Base-by-base conservation (phyloP, 2,329 filamentous ascomycete species). In the Anisogramma anomala region DNA sequence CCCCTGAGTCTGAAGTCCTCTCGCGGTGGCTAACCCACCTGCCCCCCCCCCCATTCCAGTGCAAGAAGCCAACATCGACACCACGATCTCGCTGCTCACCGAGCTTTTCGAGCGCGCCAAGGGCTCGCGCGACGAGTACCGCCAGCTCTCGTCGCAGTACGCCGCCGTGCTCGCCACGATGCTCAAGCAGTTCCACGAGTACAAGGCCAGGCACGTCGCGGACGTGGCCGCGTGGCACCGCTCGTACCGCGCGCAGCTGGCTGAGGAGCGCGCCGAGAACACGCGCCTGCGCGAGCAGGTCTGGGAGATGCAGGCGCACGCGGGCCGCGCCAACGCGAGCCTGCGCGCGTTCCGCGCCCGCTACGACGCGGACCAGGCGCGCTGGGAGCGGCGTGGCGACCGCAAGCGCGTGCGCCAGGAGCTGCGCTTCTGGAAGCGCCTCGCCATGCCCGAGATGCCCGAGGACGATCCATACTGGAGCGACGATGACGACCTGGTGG, bases 181-280 rank as follows among this genome's bases (percentile, higher is more conserved):
- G 60, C 68, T 79, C 23, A 69, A 71, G 51, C 75, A 79, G 52
- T 73, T 79, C 54, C 77, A 81, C 62, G 68, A 73, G 26, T 81
- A 79, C 66, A 80, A 81, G 55, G 66, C 71, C 43, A 71, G 71
- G 48, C 74, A 79, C 53, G 68, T 79, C 33, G 62, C 64, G 36
- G 77, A 81, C 53, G 72, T 79, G 14, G 65, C 72, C 5, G 60
- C 72, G 17, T 82, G 77, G 77, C 77, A 82, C 61, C 72, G 69
- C 42, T 77, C 72, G 44, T 82, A 82, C 63, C 72, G 77, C 6
- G 61, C 68, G 19, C 77, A 81, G 60, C 69, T 82, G 27, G 74
- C 75, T 49, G 74, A 78, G 53, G 74, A 77, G 34, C 74, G 77
- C 4, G 72, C 72, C 49, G 77, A 80, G 60, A 81, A 81, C 52